These are phyloP conservation scores for Pleurotus giganteus DNA, from an alignment of 768 basidiomycete genomes.

Conservation along the genomic window DNA sequence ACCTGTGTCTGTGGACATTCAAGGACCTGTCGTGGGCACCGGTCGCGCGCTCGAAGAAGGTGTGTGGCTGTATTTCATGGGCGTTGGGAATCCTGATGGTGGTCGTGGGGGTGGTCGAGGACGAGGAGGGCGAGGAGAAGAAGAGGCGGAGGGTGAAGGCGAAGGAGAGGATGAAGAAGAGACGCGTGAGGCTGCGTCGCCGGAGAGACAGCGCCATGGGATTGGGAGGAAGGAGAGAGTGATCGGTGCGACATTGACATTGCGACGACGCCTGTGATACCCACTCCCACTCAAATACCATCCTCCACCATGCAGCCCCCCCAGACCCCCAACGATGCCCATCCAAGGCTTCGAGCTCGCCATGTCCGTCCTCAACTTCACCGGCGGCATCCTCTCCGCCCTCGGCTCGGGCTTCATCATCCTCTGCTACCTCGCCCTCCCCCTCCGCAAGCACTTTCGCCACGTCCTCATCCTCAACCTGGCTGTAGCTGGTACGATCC, in stretches of 20 bases:
- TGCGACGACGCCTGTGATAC: not conserved
- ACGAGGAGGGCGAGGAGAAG: conserved; percentile 31
- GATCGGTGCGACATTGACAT: not conserved
- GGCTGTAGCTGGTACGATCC: conserved; percentile 11
- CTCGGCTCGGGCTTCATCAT: conserved; percentile 15
- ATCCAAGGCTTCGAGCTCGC: conserved; percentile 13
- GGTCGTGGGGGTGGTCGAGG: conserved; percentile 19
- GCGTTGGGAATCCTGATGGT: conserved; percentile 21
- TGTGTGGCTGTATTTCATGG: conserved; percentile 47
- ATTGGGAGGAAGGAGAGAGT: conserved; percentile 1
- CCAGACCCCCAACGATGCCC: not conserved
- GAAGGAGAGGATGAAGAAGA: conserved; percentile 32
- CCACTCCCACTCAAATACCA: not conserved
- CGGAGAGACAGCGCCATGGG: conserved; percentile 44
- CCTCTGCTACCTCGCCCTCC: conserved; percentile 13
- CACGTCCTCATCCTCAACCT: conserved; percentile 17
- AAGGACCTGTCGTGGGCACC: conserved; percentile 72
- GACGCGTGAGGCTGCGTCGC: conserved; percentile 46
- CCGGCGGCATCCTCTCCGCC: conserved; percentile 11
- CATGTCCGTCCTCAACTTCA: conserved; percentile 11
- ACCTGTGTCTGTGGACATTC: conserved; percentile 86
- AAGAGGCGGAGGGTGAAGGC: conserved; percentile 36
- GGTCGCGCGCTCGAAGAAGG: conserved; percentile 54
- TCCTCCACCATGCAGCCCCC: not conserved
- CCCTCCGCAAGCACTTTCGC: conserved; percentile 13